Conservation (phyloP, 192 early-diverging fungal genomes). For the Oehlia diaphana region DNA sequence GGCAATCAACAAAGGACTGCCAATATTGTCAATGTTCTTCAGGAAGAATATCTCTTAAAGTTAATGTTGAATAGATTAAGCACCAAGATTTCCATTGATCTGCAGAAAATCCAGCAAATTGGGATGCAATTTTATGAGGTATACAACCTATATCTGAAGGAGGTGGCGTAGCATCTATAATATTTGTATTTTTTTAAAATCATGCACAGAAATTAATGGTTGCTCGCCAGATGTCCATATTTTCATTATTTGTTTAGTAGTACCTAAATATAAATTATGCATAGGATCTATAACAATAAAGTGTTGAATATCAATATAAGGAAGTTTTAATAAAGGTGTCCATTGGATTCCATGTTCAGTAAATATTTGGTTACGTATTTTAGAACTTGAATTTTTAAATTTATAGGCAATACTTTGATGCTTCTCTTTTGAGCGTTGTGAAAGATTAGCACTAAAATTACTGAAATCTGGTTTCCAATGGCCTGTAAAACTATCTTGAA, state of each 20-base stretch:
- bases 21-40: neutral
- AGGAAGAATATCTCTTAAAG: constrained; percentile 1
- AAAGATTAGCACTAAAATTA: neutral
- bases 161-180: neutral
- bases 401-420: neutral
- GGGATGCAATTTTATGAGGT: neutral
- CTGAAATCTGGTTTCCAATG: neutral
- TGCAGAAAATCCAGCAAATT: neutral
- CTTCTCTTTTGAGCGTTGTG: neutral
- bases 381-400: neutral
- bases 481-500: neutral
- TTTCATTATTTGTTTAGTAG: neutral
- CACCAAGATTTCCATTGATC: neutral
- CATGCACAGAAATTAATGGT: neutral
- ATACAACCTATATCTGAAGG: neutral
- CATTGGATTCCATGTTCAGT: neutral
- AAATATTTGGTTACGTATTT: neutral
- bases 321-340: neutral
- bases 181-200: neutral
- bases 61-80: neutral
- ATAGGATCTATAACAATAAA: neutral
- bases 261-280: neutral
- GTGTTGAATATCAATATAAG: neutral
- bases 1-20: neutral
- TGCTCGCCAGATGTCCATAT: neutral